Conservation (phyloP, 805 yeast genomes). For the Ogataea degrootiae region DNA sequence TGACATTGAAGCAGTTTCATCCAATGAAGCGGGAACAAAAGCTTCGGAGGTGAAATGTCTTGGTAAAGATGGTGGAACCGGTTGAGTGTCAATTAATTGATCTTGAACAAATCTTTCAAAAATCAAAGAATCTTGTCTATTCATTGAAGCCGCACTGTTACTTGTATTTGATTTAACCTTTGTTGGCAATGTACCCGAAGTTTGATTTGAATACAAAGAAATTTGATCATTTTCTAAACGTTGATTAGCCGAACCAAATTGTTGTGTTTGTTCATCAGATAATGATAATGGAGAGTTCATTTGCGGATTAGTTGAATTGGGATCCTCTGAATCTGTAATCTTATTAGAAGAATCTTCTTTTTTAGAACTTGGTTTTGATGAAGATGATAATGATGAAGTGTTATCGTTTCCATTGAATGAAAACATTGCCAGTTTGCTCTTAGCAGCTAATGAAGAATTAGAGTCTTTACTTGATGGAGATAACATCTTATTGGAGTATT, state of each 20-base stretch:
- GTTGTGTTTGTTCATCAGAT: slow-evolving; percentile 12
- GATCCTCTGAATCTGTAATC: not conserved
- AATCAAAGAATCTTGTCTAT: slow-evolving; percentile 41
- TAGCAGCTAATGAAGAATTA: slow-evolving; percentile 3
- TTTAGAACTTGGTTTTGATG: not conserved
- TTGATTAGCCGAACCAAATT: not conserved
- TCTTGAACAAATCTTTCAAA: slow-evolving; percentile 69
- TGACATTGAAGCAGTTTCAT: slow-evolving; percentile 28
- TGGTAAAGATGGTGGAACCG: slow-evolving; percentile 28
- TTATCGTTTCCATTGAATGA: slow-evolving; percentile 7
- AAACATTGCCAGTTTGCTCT: slow-evolving; percentile 12
- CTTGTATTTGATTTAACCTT: not conserved
- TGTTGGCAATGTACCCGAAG: slow-evolving; percentile 3
- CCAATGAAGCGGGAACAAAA: slow-evolving; percentile 53
- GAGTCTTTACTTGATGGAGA: slow-evolving; percentile 24
- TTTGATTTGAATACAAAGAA: slow-evolving; percentile 13
- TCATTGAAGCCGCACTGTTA: slow-evolving; percentile 2
- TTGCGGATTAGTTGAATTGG: too few relatives aligned
- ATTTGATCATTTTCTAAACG: slow-evolving; percentile 17
- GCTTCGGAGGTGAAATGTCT: slow-evolving; percentile 43
- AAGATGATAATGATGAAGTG: not conserved
- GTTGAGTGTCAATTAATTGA: slow-evolving; percentile 33
- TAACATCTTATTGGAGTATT: slow-evolving; percentile 8
- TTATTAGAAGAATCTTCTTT: slow-evolving; percentile 3
- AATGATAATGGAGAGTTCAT: slow-evolving; percentile 19